Evolutionary conservation across 169 alveolate genomes (phyloP), one percentile per base, ranked within the genome.

Genomic region (Cryptosporidium muris): DNA sequence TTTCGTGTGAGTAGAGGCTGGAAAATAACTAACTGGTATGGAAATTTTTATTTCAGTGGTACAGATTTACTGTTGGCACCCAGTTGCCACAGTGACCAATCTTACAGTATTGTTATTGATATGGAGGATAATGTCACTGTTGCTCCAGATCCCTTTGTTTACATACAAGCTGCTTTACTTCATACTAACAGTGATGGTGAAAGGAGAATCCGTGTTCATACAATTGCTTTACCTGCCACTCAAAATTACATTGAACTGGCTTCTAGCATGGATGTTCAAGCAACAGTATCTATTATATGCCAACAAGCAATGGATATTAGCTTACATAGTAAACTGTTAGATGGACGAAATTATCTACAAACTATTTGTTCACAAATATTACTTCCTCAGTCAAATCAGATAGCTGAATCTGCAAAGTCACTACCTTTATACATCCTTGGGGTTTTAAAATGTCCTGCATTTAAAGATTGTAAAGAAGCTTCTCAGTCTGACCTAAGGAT

Each of bases 171-270:
- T 45, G 99, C 99, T 36, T 82, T 98, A 81, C 90, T 98, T 51
- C 98, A 97, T 90, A 97, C 99, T 8, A 94, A 95, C 63, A 94
- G 98, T 25, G 96, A 94, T 58, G 99, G 99, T 9, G 99, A 96
- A 82, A 95, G 99, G 67, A 93, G 99, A 66, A 97, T 98, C 8
- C 92, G 99, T 48, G 97, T 97, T 66, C 99, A 97, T 89, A 98
- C 98, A 47, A 89, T 90, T 67, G 95, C 97, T 58, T 56, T 97
- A 53, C 99, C 99, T 0, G 89, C 96, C 8, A 94, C 99, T 43
- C 95, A 95, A 88, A 94, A 94, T 81, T 66, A 90, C 63, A 82
- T 80, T 64, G 94, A 93, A 37, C 80, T 92, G 54, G 89, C 92
- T 2, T 81, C 82, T 42, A 90, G 94, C 4, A 82, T 90, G 80